Conservation (phyloP, 108 stramenopile genomes). For the Pseudonitzschia multistriata region DNA sequence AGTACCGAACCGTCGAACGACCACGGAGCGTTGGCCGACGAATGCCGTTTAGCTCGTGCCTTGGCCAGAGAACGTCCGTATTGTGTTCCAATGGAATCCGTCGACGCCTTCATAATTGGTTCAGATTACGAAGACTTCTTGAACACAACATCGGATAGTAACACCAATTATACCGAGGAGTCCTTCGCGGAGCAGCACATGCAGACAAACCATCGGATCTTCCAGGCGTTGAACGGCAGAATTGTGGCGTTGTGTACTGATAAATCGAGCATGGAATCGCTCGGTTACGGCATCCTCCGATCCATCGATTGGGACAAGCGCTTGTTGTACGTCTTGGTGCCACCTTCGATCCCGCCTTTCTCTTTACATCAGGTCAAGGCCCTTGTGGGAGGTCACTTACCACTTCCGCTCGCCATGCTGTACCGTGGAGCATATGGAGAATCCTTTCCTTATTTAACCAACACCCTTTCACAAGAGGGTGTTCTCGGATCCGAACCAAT, state of each 20-base stretch:
- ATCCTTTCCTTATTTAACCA: constrained; percentile 62
- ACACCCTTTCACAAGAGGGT: constrained; percentile 11
- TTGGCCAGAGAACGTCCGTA: constrained; percentile 45
- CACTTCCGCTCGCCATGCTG: constrained; percentile 58
- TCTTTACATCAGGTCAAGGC: constrained; percentile 20
- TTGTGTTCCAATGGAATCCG: constrained; percentile 44
- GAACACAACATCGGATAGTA: constrained; percentile 22
- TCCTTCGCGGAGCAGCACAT: no score
- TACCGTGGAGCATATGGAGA: constrained; percentile 72
- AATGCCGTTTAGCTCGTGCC: constrained; percentile 49
- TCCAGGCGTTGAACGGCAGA: constrained; percentile 62
- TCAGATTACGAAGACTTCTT: constrained; percentile 45
- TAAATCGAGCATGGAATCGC: constrained; percentile 36
- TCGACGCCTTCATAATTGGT: constrained; percentile 32
- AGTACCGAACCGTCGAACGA: constrained; percentile 3
- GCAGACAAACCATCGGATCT: constrained; percentile 21
- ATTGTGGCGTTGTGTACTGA: constrained; percentile 73
- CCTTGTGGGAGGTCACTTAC: constrained; percentile 50
- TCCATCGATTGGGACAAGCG: constrained; percentile 59
- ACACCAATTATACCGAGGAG: constrained; percentile 8
- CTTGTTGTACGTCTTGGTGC: constrained; percentile 69
- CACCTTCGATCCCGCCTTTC: constrained; percentile 18
- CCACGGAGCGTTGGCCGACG: constrained; percentile 46
- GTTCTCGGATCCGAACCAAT: constrained; percentile 64
- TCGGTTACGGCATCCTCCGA: constrained; percentile 79